A percentile compares a stretch with the other conserved stretches of the same genome.
phyloP scores from a whole-genome alignment of 306 rosid species.

The Bauhinia variegata region DNA sequence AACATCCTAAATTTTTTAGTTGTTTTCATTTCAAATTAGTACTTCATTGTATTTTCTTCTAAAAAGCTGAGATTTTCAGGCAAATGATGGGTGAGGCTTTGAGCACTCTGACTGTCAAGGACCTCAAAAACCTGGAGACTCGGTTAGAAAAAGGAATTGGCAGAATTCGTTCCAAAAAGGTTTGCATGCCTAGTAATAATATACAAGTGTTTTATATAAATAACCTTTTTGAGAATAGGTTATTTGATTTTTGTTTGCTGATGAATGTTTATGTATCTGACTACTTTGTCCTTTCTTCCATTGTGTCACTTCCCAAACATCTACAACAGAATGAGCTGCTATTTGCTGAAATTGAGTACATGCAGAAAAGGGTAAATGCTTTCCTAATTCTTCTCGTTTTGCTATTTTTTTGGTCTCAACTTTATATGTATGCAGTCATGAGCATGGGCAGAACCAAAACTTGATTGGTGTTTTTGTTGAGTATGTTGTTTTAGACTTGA shows the following conservation, averaged over 20 bases:
- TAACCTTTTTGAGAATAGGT: neutral
- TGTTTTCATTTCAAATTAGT: neutral
- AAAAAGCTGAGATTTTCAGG: slow-evolving; percentile 47
- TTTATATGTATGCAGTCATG: neutral
- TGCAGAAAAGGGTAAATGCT: slow-evolving; percentile 62
- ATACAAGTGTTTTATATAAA: neutral
- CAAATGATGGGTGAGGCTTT: slow-evolving; percentile 73
- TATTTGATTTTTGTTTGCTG: slow-evolving; percentile 14
- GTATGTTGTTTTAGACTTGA: too few relatives aligned
- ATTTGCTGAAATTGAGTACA: slow-evolving; percentile 61
- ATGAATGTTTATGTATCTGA: slow-evolving; percentile 33
- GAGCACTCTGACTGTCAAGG: slow-evolving; percentile 52
- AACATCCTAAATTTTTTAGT: slow-evolving; percentile 1
- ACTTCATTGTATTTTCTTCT: slow-evolving; percentile 4
- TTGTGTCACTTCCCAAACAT: too few relatives aligned
- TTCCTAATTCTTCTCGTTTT: too few relatives aligned
- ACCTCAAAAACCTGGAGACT: slow-evolving; percentile 61
- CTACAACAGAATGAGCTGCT: slow-evolving; percentile 15
- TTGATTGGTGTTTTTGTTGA: too few relatives aligned
- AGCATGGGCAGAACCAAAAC: too few relatives aligned
- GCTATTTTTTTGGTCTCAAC: neutral
- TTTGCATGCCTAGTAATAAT: slow-evolving; percentile 16
- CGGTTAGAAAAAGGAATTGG: slow-evolving; percentile 79
- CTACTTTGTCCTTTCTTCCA: slow-evolving; percentile 1
- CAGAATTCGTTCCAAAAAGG: slow-evolving; percentile 88